Base-by-base conservation (phyloP, 2,329 filamentous ascomycete genomes). In the Fonsecaea pedrosoi region DNA sequence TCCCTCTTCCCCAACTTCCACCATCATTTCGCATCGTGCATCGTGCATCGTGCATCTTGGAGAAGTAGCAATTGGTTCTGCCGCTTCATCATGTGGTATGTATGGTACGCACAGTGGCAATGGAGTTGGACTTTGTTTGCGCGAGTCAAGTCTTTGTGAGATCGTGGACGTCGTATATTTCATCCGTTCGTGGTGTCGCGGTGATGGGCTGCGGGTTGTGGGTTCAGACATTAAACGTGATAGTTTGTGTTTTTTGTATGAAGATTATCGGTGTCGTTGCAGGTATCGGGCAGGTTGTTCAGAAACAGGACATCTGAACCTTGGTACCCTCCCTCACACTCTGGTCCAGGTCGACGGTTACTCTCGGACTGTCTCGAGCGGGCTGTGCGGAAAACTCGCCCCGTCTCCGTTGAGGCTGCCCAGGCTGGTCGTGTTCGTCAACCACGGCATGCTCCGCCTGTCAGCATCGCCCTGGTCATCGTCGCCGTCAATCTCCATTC, bases 281-380 rank as follows among this genome's bases (percentile, higher is more conserved):
- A 38, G 7, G 37, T 21, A 10, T 25, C 25, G 18, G 6, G 18
- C 10, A 21, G 18, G 21, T 21, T 10, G 13, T 48, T 25, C 13
- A 25, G 21, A 18, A 4, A 18, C 21, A 2, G n/a, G 5, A 21
- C 42, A 18, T 18, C 25, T 21, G 18, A 9, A 32, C 30, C 30
- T 54, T 18, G 25, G 50, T 25, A 35, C 32, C 12, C 10, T 18
- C 50, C 4, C 12, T 25, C 9, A 30, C 25, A 60, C 35, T 55
- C 50, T 25, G 25, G 25, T 25, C 25, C 25, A 25, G 25, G 2
- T 25, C 25, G 25, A 25, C 25, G 25, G 3, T 25, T 25, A 25
- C 53, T 62, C 68, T 10, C 56, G 53, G 21, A 69, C 68, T 15
- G 68, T 69, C 25, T 65, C 55, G 15, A 69, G 65, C 21, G 68